Evolutionary conservation across 345 rosid species (phyloP), one percentile per base, ranked within the genome.

Genomic region (Hibiscus mutabilis): DNA sequence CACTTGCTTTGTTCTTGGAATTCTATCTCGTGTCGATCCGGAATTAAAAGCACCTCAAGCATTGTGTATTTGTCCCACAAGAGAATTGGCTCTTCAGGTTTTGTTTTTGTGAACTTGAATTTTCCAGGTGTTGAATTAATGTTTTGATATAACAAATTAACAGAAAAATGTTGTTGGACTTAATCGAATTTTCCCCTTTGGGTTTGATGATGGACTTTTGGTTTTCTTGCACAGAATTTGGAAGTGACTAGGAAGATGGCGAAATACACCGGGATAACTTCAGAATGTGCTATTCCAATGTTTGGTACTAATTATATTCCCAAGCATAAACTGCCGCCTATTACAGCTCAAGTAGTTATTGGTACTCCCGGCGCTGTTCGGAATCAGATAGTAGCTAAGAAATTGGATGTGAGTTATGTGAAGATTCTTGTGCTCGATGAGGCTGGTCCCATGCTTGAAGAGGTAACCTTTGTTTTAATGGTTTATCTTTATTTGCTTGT

Each of bases 221-320:
- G 11, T 53, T 18, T 18, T 51, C 6, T 13, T 71, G 70, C 44
- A 9, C 86, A 95, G 99, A 95, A 89, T 82, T 51, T 90, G 83
- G 99, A 89, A 75, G 98, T 95, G 66, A 87, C 90, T 73, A 86
- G 58, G 79, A 92, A 86, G 86, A 95, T 95, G 99, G 99, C 94
- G 18, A 92, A 82, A 79, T 84, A 89, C 78, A 86, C 94, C 5
- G 91, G 93, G 74, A 90, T 95, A 68, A 82, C 80, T 66, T 84
- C 94, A 12, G 88, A 88, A 73, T 71, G 82, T 69, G 97, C 96
- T 15, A 85, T 95, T 66, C 99, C 98, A 5, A 74, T 57, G 79
- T 90, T 81, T 52, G 60, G 71, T 22, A 68, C 79, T 1, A 81
- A 72, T 73, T 76, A 71, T 19, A 75, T 81, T 2, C 77, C 89